phyloP scores from a whole-genome alignment of 257 asterid genomes.

The Hygrophila difformis region DNA sequence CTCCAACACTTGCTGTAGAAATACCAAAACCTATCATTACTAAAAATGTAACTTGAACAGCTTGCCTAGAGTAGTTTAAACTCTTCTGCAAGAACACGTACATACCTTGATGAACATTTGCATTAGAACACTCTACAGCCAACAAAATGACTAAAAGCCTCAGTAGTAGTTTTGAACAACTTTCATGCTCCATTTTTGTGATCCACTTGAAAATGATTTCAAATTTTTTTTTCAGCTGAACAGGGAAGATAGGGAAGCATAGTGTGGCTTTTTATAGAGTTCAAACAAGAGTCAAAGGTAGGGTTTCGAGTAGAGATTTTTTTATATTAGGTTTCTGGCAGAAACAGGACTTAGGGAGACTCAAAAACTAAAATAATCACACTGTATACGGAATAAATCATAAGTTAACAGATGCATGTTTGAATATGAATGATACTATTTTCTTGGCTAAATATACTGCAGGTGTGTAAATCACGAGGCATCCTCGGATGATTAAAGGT shows the following conservation, averaged over 20 bases:
- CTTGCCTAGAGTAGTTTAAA: neutral
- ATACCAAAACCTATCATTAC: neutral
- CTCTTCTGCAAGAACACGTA: neutral
- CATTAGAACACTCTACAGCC: slow-evolving; percentile 27
- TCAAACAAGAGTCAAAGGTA: slow-evolving; percentile 52
- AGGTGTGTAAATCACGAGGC: slow-evolving; percentile 18
- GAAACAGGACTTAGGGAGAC: slow-evolving; percentile 46
- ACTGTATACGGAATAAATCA: slow-evolving; percentile 16
- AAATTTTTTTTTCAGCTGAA: slow-evolving; percentile 11
- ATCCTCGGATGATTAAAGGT: slow-evolving; percentile 8
- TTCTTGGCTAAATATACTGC: slow-evolving; percentile 7
- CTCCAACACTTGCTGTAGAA: slow-evolving; percentile 22
- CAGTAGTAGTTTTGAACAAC: slow-evolving; percentile 25
- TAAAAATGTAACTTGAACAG: slow-evolving; percentile 8
- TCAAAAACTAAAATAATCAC: slow-evolving; percentile 32
- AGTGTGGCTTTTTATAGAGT: slow-evolving; percentile 46
- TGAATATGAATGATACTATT: slow-evolving; percentile 10
- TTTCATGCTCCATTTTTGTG: slow-evolving; percentile 35
- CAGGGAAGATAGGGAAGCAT: slow-evolving; percentile 17
- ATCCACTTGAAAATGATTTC: slow-evolving; percentile 12
- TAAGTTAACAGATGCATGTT: slow-evolving; percentile 12
- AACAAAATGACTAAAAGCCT: slow-evolving; percentile 29
- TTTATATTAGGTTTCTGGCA: slow-evolving; percentile 23
- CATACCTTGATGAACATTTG: slow-evolving; percentile 36
- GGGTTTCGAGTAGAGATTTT: slow-evolving; percentile 39